phyloP scores from a whole-genome alignment of 2,329 filamentous ascomycete species.

The Fusarium aywerte region DNA sequence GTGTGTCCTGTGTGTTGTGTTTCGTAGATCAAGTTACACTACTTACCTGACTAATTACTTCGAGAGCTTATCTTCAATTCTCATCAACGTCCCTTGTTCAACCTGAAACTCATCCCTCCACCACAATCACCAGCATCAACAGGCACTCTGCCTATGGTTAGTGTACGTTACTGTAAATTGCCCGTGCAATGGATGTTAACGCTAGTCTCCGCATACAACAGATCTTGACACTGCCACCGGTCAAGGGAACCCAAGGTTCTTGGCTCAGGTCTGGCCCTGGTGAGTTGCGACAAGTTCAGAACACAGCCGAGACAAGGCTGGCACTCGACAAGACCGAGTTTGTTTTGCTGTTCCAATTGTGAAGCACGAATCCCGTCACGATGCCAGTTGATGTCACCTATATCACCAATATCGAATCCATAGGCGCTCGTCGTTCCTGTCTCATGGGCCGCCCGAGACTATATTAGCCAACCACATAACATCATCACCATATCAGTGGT shows the following conservation, averaged over 20 bases:
- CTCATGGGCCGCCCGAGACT: background rate
- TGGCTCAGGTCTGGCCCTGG: constrained; percentile 8
- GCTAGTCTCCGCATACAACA: constrained; percentile 36
- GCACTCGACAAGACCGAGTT: constrained; percentile 14
- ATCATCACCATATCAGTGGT: constrained; percentile 12
- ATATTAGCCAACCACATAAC: constrained; percentile 34
- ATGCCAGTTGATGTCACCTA: constrained; percentile 33
- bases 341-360: constrained; percentile 17
- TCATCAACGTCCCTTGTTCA: constrained; percentile 23
- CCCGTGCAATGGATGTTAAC: background rate
- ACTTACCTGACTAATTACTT: too few relatives aligned
- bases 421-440: constrained; percentile 21
- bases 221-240: constrained; percentile 43
- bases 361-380: constrained; percentile 30
- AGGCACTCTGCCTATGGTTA: background rate
- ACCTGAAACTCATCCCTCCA: constrained; percentile 43
- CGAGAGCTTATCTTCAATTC: background rate
- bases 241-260: constrained; percentile 4
- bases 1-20: background rate
- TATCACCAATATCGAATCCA: constrained; percentile 17
- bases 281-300: constrained; percentile 24
- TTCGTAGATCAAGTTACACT: background rate
- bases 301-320: constrained; percentile 33
- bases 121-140: constrained; percentile 30
- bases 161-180: background rate